A percentile compares a stretch with the other conserved stretches of the same genome.
phyloP scores from a whole-genome alignment of 23 red algal species.

The Pyropia yezoensis region DNA sequence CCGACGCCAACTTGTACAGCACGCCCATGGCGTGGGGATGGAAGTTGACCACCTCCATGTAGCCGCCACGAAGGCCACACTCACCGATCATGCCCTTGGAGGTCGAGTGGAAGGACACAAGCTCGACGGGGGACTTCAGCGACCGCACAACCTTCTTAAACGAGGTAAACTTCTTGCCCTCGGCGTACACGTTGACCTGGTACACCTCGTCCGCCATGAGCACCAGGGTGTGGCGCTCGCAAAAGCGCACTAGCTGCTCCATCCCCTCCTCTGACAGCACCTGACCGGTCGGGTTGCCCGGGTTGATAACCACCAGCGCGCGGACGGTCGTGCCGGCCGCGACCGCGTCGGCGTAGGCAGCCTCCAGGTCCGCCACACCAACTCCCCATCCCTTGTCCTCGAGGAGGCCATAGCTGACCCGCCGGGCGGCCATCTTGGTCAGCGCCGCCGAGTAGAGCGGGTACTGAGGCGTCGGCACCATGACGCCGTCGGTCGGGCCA shows the following conservation, averaged over 20 bases:
- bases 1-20: slow-evolving; percentile 65
- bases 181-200: slow-evolving; percentile 75
- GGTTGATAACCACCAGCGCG: slow-evolving; percentile 81
- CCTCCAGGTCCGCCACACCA: slow-evolving; percentile 56
- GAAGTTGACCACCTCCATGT: slow-evolving; percentile 68
- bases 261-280: slow-evolving; percentile 56
- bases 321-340: slow-evolving; percentile 41
- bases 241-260: slow-evolving; percentile 62
- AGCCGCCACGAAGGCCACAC: slow-evolving; percentile 88
- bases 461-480: slow-evolving; percentile 95
- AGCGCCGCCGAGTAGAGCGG: slow-evolving; percentile 85
- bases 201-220: slow-evolving; percentile 98
- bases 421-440: slow-evolving; percentile 22
- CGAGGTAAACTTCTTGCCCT: slow-evolving; percentile 64
- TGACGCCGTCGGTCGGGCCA: slow-evolving; percentile 42
- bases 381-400: slow-evolving; percentile 73
- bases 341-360: slow-evolving; percentile 17
- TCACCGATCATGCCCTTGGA: slow-evolving; percentile 92
- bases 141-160: slow-evolving; percentile 81
- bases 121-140: slow-evolving; percentile 37
- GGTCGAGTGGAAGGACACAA: slow-evolving; percentile 78
- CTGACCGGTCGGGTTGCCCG: slow-evolving; percentile 96
- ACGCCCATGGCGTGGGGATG: slow-evolving; percentile 16
- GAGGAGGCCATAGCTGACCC: slow-evolving; percentile 73
- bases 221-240: slow-evolving; percentile 55